Evolutionary conservation across 2,329 filamentous ascomycete genomes (phyloP), one percentile per base, ranked within the genome.

Genomic region (Aspergillus sp.): DNA sequence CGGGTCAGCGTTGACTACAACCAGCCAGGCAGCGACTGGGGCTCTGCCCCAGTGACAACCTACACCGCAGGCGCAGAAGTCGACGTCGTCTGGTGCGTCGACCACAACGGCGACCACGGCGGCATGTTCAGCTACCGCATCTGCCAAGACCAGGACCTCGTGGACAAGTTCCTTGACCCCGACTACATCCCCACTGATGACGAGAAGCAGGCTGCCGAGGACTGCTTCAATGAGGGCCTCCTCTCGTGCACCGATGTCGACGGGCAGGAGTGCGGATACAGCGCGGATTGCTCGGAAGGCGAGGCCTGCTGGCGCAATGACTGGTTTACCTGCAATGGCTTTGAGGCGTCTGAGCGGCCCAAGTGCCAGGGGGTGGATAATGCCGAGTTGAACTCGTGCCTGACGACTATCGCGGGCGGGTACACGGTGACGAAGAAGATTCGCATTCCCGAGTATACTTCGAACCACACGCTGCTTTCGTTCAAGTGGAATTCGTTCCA

Each of bases 61-160:
- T 85, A 84, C 70, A 71, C 71, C 0, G 72, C 80, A 0, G 83
- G 83, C 0, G 72, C 84, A 8, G 71, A 77, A 0, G 71, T 85
- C 28, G 80, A 83, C 23, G 83, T 85, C 0, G 74, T 84, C 68
- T 85, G 84, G 84, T 85, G 84, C 57, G 78, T 85, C 22, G 84
- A 86, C 66, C 73, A 84, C 71, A 85, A 85, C 64, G 84, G 84
- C 0, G 83, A 85, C 65, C 83, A 85, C 64, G 83, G 83, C 25
- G 84, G 83, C 70, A 85, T 85, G 83, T 85, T 84, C 71, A 78
- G 71, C 65, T 85, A 84, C 70, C 81, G 83, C 9, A 80, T 85
- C 63, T 85, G 83, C 66, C 78, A 83, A 64, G 74, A 85, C 66
- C 82, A 85, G 65, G 74, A 71, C 0, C 69, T 86, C 0, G 81